Evolutionary conservation across 2,329 filamentous ascomycete genomes (phyloP).

Genomic region (Talaromyces sp.): DNA sequence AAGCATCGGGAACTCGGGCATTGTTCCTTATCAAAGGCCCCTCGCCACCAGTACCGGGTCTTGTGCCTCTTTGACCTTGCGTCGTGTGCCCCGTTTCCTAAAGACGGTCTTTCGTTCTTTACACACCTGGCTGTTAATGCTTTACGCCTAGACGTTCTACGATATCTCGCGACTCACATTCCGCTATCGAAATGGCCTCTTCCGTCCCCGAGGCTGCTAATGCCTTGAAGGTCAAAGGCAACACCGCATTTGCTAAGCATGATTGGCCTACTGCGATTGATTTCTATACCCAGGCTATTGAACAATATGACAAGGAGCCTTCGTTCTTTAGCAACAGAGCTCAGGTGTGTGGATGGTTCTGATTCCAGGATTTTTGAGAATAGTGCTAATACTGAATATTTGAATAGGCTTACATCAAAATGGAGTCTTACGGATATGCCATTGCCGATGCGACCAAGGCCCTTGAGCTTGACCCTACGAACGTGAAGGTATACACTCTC

Average conservation of each 20-base stretch:
- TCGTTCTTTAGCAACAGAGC: slow-evolving; percentile 93
- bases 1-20: not conserved
- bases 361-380: not conserved
- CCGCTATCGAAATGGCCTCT: slow-evolving; percentile 36
- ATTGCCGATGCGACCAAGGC: slow-evolving; percentile 87
- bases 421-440: slow-evolving; percentile 91
- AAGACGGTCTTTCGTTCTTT: not conserved
- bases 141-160: not conserved
- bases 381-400: slow-evolving; percentile 15
- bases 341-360: slow-evolving; percentile 60
- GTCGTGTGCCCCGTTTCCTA: slow-evolving; percentile 7
- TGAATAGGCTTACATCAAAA: slow-evolving; percentile 81
- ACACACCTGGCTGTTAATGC: not conserved
- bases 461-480: slow-evolving; percentile 80
- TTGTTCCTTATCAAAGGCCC: not conserved
- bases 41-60: slow-evolving; percentile 10
- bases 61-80: slow-evolving; percentile 10
- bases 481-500: slow-evolving; percentile 68
- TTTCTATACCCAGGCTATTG: slow-evolving; percentile 83
- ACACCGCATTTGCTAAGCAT: slow-evolving; percentile 83
- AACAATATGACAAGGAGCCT: slow-evolving; percentile 74
- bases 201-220: slow-evolving; percentile 63
- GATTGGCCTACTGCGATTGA: slow-evolving; percentile 82
- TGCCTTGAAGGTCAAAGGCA: slow-evolving; percentile 88
- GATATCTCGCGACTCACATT: not conserved